Conservation (phyloP, 495 filamentous ascomycete species). For the Penicillium soppii region DNA sequence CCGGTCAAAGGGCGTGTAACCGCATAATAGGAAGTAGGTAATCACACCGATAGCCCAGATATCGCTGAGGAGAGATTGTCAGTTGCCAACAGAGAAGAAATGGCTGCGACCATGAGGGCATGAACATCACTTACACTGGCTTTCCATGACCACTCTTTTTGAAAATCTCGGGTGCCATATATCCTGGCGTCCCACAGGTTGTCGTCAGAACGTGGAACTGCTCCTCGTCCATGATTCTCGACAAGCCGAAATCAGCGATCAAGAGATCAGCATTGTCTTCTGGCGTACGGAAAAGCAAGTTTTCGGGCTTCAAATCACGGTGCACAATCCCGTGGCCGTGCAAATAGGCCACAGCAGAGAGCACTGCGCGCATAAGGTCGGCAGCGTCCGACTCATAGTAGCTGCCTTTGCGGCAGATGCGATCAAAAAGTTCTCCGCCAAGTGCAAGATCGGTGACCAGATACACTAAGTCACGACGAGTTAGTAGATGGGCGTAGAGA, state of each 20-base stretch:
- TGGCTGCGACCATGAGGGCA: too few relatives aligned
- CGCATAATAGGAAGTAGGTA: conserved; percentile 95
- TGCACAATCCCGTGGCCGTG: conserved; percentile 99
- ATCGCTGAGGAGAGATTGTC: conserved; percentile 46
- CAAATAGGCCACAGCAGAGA: conserved; percentile 96
- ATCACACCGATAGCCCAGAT: conserved; percentile 83
- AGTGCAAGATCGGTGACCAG: conserved; percentile 96
- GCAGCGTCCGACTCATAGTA: conserved; percentile 98
- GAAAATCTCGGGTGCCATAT: conserved; percentile 88
- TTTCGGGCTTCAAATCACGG: conserved; percentile 67
- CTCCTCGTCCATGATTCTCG: conserved; percentile 97
- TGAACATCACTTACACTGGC: conserved; percentile 58
- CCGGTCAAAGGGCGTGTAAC: conserved; percentile 97
- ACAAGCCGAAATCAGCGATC: conserved; percentile 94
- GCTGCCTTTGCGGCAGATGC: conserved; percentile 95
- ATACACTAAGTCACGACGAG: conserved; percentile 59
- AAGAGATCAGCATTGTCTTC: conserved; percentile 67
- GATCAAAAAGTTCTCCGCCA: conserved; percentile 95
- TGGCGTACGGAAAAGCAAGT: conserved; percentile 54
- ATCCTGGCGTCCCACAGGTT: conserved; percentile 95
- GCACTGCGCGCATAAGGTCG: conserved; percentile 88
- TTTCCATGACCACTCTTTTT: conserved; percentile 78
- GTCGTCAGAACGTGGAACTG: conserved; percentile 97
- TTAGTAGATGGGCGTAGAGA: neutral
- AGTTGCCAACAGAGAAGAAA: neutral